Percentiles rank a stretch among this genome's conserved stretches.
phyloP scores from a whole-genome alignment of 805 yeast genomes.

The Wickerhamiella bombiphila region DNA sequence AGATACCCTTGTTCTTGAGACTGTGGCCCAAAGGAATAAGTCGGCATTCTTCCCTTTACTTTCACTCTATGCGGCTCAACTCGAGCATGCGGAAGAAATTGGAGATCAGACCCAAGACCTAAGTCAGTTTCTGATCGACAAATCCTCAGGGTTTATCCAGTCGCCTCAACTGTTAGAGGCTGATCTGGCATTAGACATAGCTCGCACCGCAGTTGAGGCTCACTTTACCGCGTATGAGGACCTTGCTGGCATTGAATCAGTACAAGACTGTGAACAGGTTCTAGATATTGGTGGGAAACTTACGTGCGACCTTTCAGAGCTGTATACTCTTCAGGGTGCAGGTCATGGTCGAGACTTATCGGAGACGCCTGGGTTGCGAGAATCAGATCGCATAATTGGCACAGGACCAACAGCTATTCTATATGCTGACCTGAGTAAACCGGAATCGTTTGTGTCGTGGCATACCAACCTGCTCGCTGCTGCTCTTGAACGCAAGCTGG shows the following conservation, averaged over 20 bases:
- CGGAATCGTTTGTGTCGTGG: slow-evolving; percentile 35
- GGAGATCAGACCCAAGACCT: slow-evolving; percentile 10
- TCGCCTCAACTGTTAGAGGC: slow-evolving; percentile 25
- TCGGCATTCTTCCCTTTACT: slow-evolving; percentile 24
- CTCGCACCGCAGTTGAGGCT: slow-evolving; percentile 50
- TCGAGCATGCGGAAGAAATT: slow-evolving; percentile 13
- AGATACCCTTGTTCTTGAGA: slow-evolving; percentile 16
- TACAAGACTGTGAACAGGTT: slow-evolving; percentile 34
- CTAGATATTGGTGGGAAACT: slow-evolving; percentile 36
- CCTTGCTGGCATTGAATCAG: slow-evolving; percentile 20
- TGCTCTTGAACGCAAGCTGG: slow-evolving; percentile 48
- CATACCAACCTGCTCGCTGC: slow-evolving; percentile 44
- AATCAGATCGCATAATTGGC: slow-evolving; percentile 58
- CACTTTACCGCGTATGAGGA: slow-evolving; percentile 40
- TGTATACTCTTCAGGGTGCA: slow-evolving; percentile 55
- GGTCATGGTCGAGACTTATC: slow-evolving; percentile 1
- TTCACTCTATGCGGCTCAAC: slow-evolving; percentile 12
- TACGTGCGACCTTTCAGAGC: slow-evolving; percentile 55
- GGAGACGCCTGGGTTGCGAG: slow-evolving; percentile 15
- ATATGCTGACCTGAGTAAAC: slow-evolving; percentile 49
- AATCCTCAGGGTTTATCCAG: slow-evolving; percentile 13
- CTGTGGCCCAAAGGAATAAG: slow-evolving; percentile 21
- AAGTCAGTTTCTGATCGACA: slow-evolving; percentile 13
- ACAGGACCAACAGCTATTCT: slow-evolving; percentile 40
- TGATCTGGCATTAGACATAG: slow-evolving; percentile 32